Percentiles rank a stretch among this genome's conserved stretches.
These are phyloP conservation scores for Thalassiosira hispida DNA, from an alignment of 352 stramenopile genomes.

Conservation along the genomic window DNA sequence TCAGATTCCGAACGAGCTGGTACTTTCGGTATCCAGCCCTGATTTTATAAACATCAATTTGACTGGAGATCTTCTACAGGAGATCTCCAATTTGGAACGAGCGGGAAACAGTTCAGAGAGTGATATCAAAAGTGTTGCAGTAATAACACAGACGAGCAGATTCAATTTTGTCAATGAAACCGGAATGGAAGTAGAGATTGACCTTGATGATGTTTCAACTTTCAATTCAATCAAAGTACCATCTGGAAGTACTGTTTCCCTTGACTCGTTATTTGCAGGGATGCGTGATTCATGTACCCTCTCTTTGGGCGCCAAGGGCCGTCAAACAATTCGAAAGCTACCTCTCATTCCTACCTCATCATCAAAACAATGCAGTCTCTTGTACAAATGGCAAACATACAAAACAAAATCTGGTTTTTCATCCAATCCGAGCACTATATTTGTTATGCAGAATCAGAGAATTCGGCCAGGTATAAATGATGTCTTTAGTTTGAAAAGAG, in stretches of 20 bases:
- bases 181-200: constrained; percentile 35
- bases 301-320: constrained; percentile 18
- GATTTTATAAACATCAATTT: constrained; percentile 61
- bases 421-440: constrained; percentile 22
- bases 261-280: constrained; percentile 24
- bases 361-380: constrained; percentile 20
- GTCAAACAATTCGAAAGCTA: constrained; percentile 28
- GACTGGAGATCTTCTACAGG: constrained; percentile 36
- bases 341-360: constrained; percentile 20
- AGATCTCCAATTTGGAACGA: constrained; percentile 21
- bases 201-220: not conserved
- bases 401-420: not conserved
- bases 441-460: constrained; percentile 80
- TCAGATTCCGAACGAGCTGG: constrained; percentile 77
- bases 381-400: constrained; percentile 36
- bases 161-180: constrained; percentile 44
- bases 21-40: constrained; percentile 30
- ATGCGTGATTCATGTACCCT: constrained; percentile 19
- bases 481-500: constrained; percentile 74
- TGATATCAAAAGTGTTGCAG: constrained; percentile 1
- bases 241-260: constrained; percentile 21
- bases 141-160: not conserved
- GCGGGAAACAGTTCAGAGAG: constrained; percentile 7
- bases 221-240: constrained; percentile 3
- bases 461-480: constrained; percentile 61